Evolutionary conservation across 805 yeast genomes (phyloP).

Genomic region (Ogataea zsoltii): DNA sequence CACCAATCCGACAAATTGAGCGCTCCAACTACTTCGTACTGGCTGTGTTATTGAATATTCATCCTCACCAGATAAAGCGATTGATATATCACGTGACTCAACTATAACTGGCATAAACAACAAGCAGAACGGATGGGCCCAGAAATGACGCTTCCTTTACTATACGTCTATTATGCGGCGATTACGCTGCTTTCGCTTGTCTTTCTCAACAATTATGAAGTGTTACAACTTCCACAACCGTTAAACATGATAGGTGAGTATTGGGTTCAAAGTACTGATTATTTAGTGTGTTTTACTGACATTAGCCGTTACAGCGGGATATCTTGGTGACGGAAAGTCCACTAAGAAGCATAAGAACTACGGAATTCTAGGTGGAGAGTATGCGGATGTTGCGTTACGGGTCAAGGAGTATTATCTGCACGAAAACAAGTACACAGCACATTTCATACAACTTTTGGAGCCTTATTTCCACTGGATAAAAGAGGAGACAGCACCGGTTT

Average conservation of each 20-base stretch:
- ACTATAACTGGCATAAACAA: no score
- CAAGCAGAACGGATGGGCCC: not conserved
- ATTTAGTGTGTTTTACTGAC: not conserved
- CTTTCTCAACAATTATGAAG: constrained; percentile 12
- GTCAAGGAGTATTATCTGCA: constrained; percentile 12
- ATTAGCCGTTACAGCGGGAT: not conserved
- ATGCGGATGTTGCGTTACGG: not conserved
- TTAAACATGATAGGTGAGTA: constrained; percentile 1
- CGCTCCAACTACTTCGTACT: no score
- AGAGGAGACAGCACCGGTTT: not conserved
- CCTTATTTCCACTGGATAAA: constrained; percentile 6
- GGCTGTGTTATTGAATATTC: no score
- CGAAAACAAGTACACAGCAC: constrained; percentile 18
- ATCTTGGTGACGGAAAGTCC: not conserved
- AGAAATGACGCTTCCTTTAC: constrained; percentile 12
- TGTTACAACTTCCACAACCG: constrained; percentile 13
- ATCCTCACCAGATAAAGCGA: no score
- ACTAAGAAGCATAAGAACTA: not conserved
- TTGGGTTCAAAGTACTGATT: not conserved
- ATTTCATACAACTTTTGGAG: constrained; percentile 1
- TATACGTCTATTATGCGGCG: constrained; percentile 20
- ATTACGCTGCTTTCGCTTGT: constrained; percentile 20
- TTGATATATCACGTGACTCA: no score
- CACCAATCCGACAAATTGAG: no score
- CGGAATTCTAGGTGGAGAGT: no score